A percentile compares a stretch with the other conserved stretches of the same genome.
Evolutionary conservation across 116 monocot species (phyloP).

Genomic region (Posidonia oceanica): DNA sequence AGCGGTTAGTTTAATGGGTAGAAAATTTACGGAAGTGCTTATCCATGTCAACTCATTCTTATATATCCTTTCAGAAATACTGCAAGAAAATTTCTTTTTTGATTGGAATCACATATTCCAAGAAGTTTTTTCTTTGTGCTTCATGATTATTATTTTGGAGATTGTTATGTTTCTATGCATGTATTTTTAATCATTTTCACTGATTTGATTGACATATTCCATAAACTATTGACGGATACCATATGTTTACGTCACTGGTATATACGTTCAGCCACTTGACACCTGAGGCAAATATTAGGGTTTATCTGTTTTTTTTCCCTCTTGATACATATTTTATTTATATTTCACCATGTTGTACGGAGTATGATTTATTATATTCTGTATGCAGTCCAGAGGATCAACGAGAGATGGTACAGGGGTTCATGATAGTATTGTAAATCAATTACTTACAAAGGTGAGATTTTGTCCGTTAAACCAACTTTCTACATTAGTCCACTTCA

Average conservation of each 20-base stretch:
- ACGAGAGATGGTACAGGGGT: constrained; percentile 97
- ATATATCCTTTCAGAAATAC: no score
- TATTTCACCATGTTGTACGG: not conserved
- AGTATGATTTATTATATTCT: not conserved
- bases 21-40: no score
- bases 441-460: constrained; percentile 93
- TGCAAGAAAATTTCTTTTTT: no score
- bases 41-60: no score
- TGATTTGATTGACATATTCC: not conserved
- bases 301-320: not conserved
- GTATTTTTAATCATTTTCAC: no score
- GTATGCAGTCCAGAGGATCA: constrained; percentile 83
- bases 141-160: no score
- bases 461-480: not conserved
- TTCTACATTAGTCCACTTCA: not conserved
- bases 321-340: not conserved
- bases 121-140: no score
- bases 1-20: no score
- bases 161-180: no score
- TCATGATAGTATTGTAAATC: constrained; percentile 98
- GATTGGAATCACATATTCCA: no score
- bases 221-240: not conserved
- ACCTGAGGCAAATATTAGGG: not conserved
- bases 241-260: not conserved
- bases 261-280: not conserved